These are phyloP conservation scores for Cinnamomum micranthum DNA, from an alignment of 164 flowering plant genomes.

Conservation along the genomic window DNA sequence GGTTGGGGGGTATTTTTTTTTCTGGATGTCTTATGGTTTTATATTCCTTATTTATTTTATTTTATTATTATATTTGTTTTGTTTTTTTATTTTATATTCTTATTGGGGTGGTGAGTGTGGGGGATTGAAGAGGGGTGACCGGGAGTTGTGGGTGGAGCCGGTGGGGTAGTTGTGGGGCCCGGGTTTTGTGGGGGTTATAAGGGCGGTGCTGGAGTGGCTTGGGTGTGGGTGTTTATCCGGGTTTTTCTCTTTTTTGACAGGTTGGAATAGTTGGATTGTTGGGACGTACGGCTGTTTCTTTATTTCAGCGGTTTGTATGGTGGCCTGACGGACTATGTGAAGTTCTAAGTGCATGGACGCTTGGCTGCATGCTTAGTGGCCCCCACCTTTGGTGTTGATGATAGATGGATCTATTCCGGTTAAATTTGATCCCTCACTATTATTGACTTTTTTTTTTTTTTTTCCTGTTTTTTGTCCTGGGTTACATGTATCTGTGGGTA, in stretches of 20 bases:
- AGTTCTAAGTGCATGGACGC: no score
- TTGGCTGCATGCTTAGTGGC: no score
- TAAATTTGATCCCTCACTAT: no score
- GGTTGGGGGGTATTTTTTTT: no score
- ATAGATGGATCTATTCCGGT: no score
- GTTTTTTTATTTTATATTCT: background rate
- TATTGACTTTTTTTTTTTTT: no score
- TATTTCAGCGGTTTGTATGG: background rate
- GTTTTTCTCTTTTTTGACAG: background rate
- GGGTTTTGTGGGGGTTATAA: background rate
- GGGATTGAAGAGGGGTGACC: background rate
- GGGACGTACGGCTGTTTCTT: background rate
- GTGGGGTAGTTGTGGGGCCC: background rate
- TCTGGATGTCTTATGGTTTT: background rate
- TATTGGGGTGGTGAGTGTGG: background rate
- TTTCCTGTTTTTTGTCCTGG: no score
- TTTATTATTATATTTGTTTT: no score
- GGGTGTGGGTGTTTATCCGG: background rate
- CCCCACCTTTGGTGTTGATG: no score
- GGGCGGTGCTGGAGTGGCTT: constrained; percentile 5
- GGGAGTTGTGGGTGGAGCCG: background rate
- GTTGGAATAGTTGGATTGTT: background rate
- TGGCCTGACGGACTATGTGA: background rate
- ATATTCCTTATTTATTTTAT: background rate
- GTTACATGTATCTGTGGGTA: no score